These are phyloP conservation scores for Pochonia chlamydosporia DNA, from an alignment of 2,329 filamentous ascomycete species.

Conservation along the genomic window DNA sequence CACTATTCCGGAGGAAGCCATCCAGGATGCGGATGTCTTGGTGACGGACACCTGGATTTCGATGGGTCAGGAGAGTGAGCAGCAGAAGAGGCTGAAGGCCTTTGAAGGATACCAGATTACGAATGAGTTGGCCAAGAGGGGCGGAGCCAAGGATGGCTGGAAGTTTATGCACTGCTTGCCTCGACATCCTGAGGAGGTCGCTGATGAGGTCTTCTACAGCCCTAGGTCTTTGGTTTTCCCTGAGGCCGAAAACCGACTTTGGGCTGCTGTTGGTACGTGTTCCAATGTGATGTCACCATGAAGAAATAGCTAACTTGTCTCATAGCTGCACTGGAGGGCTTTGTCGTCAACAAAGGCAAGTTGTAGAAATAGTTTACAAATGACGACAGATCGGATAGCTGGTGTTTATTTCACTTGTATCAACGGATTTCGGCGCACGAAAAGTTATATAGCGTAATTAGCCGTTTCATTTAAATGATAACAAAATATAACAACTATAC, in stretches of 20 bases:
- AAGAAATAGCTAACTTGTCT: background rate
- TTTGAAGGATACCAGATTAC: slow-evolving; percentile 92
- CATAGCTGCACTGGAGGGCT: slow-evolving; percentile 71
- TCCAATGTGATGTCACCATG: background rate
- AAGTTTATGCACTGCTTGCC: slow-evolving; percentile 99
- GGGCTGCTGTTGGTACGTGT: slow-evolving; percentile 71
- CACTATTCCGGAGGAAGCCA: slow-evolving; percentile 73
- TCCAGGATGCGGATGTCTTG: slow-evolving; percentile 80
- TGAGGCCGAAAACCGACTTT: slow-evolving; percentile 91
- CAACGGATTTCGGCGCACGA: slow-evolving; percentile 2
- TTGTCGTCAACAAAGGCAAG: slow-evolving; percentile 90
- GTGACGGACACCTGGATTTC: slow-evolving; percentile 98
- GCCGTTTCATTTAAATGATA: slow-evolving; percentile 10
- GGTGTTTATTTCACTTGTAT: slow-evolving; percentile 3
- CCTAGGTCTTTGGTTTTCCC: slow-evolving; percentile 80
- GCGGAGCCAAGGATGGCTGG: slow-evolving; percentile 84
- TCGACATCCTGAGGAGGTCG: slow-evolving; percentile 86
- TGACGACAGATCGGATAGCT: background rate
- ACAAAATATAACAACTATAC: slow-evolving; percentile 9
- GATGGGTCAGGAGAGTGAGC: slow-evolving; percentile 93
- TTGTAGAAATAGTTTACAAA: slow-evolving; percentile 34
- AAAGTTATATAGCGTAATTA: slow-evolving; percentile 8
- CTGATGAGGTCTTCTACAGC: slow-evolving; percentile 91
- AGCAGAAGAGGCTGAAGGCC: slow-evolving; percentile 66
- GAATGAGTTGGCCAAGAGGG: slow-evolving; percentile 71